Conservation (phyloP, 2,329 filamentous ascomycete species). For the Metarhizium guizhouense region DNA sequence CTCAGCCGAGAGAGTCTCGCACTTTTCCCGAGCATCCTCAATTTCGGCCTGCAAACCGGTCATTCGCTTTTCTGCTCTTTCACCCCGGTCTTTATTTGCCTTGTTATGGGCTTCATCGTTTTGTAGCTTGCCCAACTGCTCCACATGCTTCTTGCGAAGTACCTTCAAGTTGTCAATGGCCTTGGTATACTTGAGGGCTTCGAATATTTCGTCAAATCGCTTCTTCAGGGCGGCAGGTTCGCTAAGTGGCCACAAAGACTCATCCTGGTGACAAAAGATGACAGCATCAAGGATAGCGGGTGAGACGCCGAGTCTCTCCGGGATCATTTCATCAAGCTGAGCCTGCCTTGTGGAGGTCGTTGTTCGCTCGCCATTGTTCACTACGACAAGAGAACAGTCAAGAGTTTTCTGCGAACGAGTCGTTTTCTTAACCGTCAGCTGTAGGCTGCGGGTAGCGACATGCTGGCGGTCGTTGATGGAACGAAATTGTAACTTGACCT, state of each 20-base stretch:
- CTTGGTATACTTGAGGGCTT: conserved; percentile 93
- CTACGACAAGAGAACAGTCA: conserved; percentile 68
- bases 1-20: conserved; percentile 47
- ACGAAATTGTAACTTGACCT: conserved; percentile 83
- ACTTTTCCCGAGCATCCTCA: conserved; percentile 49
- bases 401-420: conserved; percentile 71
- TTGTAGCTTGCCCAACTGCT: conserved; percentile 64
- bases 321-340: conserved; percentile 77
- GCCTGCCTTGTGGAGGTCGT: conserved; percentile 71
- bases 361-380: conserved; percentile 70
- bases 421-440: conserved; percentile 79
- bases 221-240: conserved; percentile 81
- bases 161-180: conserved; percentile 92
- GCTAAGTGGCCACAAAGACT: conserved; percentile 93
- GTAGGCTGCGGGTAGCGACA: conserved; percentile 74
- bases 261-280: conserved; percentile 98
- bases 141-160: conserved; percentile 73
- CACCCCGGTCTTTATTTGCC: conserved; percentile 74
- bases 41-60: conserved; percentile 58
- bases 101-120: conserved; percentile 71
- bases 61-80: conserved; percentile 58
- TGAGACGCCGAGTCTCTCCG: conserved; percentile 79
- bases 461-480: conserved; percentile 70
- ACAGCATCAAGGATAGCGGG: conserved; percentile 85
- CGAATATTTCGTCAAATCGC: conserved; percentile 95